phyloP scores from a whole-genome alignment of 768 basidiomycete species.

The Cystobasidium tubakii region DNA sequence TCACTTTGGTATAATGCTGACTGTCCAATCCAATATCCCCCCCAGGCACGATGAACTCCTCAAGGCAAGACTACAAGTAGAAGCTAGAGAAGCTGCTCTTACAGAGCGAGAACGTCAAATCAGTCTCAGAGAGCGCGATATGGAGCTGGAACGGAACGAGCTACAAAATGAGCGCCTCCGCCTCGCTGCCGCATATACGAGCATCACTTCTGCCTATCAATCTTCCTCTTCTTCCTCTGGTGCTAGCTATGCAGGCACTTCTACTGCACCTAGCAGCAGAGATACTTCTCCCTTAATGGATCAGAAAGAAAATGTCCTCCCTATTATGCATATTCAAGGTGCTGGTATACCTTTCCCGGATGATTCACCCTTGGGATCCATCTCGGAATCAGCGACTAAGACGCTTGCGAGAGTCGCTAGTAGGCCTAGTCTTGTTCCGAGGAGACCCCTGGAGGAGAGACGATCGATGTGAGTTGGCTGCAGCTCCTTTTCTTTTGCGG shows the following conservation, averaged over 20 bases:
- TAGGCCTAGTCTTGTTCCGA: conserved; percentile 45
- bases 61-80: conserved; percentile 4
- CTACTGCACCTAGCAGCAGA: conserved; percentile 25
- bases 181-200: conserved; percentile 28
- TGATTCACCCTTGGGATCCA: not conserved
- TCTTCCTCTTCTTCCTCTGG: conserved; percentile 29
- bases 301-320: conserved; percentile 21
- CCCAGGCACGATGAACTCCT: conserved; percentile 20
- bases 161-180: conserved; percentile 34
- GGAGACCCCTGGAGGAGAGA: conserved; percentile 43
- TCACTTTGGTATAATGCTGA: too few species aligned
- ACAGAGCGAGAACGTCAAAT: conserved; percentile 42
- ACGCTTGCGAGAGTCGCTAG: conserved; percentile 44
- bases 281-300: conserved; percentile 35
- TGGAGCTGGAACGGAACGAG: conserved; percentile 35
- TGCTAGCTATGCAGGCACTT: not conserved
- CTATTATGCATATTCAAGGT: conserved; percentile 9
- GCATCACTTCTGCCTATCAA: not conserved
- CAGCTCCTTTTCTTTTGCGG: too few species aligned
- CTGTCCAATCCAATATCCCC: too few species aligned
- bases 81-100: conserved; percentile 36
- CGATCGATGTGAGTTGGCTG: conserved; percentile 37
- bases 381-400: conserved; percentile 28
- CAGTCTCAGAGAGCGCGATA: conserved; percentile 34
- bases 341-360: conserved; percentile 20